Base-by-base conservation (phyloP, 2,329 filamentous ascomycete species). In the Alternaria consortialis region DNA sequence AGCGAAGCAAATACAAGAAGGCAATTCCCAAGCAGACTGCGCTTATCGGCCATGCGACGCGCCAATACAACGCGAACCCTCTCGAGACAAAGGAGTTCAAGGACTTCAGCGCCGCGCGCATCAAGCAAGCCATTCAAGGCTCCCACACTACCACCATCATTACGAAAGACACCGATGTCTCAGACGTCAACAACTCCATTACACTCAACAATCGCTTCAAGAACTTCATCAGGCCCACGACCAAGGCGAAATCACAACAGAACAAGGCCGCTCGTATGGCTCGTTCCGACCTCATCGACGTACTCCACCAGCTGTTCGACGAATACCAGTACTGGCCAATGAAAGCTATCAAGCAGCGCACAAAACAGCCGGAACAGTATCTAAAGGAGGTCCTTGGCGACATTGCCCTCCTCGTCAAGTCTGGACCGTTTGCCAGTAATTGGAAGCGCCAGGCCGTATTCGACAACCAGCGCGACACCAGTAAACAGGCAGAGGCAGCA, bases 241-340 rank as follows among this genome's bases (percentile, higher is more conserved):
- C 56, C 13, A 67, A 68, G 34, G 32, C 56, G 2, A 76, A 73
- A 62, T 58, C 70, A 25, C 73, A 77, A 52, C 65, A 69, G 55
- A 90, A 92, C 80, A 97, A 98, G 83, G 90, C 92, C 29, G 91
- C 92, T 34, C 94, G 95, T 80, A 94, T 98, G 80, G 90, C 93
- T 44, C 89, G 94, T 79, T 90, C 93, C 83, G 91, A 95, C 73
- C 88, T 99, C 64, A 82, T 97, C 80, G 94, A 97, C 80, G 86
- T 88, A 66, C 89, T 99, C 63, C 93, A 94, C 83, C 82, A 86
- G 50, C 91, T 90, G 75, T 99, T 97, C 87, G 87, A 90, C 58
- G 84, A 91, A 72, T 97, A 91, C 84, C 89, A 90, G 71, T 98
- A 95, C 80, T 99, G 94, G 94, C 89, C 91, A n/a, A 91, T 98